Percentiles rank a stretch among this genome's conserved stretches.
These are phyloP conservation scores for Pythium guiyangense DNA, from an alignment of 352 stramenopile species.

Conservation along the genomic window DNA sequence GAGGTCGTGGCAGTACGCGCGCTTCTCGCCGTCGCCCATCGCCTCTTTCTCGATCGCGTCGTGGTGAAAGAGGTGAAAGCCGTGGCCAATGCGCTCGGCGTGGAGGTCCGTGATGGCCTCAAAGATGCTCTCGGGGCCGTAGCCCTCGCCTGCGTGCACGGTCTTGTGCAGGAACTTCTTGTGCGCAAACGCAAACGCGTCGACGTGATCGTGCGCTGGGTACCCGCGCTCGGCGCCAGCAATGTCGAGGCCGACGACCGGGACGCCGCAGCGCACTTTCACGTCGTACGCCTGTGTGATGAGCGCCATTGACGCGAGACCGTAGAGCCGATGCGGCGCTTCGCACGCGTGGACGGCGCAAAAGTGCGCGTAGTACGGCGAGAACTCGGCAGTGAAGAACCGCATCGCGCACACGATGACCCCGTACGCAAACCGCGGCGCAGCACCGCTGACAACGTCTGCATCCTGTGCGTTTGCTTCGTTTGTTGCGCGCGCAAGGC, in stretches of 20 bases:
- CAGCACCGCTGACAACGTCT: conserved; percentile 42
- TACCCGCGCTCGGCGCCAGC: conserved; percentile 77
- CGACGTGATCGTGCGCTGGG: conserved; percentile 71
- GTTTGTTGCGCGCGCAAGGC: conserved; percentile 52
- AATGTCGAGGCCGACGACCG: conserved; percentile 86
- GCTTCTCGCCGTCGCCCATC: conserved; percentile 37
- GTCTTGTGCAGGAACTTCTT: conserved; percentile 89
- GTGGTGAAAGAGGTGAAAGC: conserved; percentile 78
- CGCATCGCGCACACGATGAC: conserved; percentile 90
- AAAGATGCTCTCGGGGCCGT: conserved; percentile 86
- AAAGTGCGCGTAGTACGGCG: conserved; percentile 83
- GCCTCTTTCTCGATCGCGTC: conserved; percentile 64
- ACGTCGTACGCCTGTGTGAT: conserved; percentile 76
- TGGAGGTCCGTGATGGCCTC: conserved; percentile 83
- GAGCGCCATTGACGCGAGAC: conserved; percentile 76
- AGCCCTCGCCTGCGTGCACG: conserved; percentile 84
- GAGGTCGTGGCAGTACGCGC: conserved; percentile 73
- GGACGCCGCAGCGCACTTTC: conserved; percentile 56
- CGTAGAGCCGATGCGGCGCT: conserved; percentile 69
- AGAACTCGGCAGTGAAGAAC: conserved; percentile 78
- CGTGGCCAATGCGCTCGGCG: conserved; percentile 83
- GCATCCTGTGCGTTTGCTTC: conserved; percentile 58
- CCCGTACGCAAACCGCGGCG: conserved; percentile 71
- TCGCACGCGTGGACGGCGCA: conserved; percentile 76
- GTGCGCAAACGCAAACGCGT: conserved; percentile 82